Conservation (phyloP, 371 early-diverging fungal species). For the Mucor ambiguus region DNA sequence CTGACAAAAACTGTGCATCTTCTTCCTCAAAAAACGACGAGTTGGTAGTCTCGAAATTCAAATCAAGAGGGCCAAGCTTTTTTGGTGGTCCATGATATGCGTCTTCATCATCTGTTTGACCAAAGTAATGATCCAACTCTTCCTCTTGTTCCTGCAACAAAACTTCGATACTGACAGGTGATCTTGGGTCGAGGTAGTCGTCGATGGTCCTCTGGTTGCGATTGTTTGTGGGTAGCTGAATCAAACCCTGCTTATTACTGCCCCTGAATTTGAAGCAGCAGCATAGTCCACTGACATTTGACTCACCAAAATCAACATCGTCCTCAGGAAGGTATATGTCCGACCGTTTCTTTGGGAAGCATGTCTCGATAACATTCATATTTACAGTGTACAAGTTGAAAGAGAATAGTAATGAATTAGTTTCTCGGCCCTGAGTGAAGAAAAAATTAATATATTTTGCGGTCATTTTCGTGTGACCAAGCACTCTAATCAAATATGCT, state of each 20-base stretch:
- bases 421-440: not conserved
- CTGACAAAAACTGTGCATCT: slow-evolving; percentile 25
- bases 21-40: slow-evolving; percentile 10
- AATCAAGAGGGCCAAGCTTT: not conserved
- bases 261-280: slow-evolving; percentile 5
- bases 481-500: not conserved
- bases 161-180: slow-evolving; percentile 18
- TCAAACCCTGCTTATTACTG: not conserved
- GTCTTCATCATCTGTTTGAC: slow-evolving; percentile 17
- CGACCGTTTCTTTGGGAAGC: not conserved
- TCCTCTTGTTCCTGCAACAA: slow-evolving; percentile 22
- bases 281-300: not conserved
- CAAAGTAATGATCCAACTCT: slow-evolving; percentile 22
- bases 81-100: slow-evolving; percentile 5
- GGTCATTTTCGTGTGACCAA: not conserved
- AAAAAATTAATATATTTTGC: not conserved
- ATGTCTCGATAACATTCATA: not conserved
- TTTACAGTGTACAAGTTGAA: not conserved
- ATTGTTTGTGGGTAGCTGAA: slow-evolving; percentile 10
- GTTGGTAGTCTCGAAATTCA: not conserved
- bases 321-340: slow-evolving; percentile 16
- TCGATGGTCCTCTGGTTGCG: slow-evolving; percentile 9
- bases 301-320: slow-evolving; percentile 5
- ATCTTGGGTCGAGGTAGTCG: slow-evolving; percentile 17
- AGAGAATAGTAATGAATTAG: not conserved